phyloP scores from a whole-genome alignment of 176 grass and related monocot species.

The Oryza rufipogon region DNA sequence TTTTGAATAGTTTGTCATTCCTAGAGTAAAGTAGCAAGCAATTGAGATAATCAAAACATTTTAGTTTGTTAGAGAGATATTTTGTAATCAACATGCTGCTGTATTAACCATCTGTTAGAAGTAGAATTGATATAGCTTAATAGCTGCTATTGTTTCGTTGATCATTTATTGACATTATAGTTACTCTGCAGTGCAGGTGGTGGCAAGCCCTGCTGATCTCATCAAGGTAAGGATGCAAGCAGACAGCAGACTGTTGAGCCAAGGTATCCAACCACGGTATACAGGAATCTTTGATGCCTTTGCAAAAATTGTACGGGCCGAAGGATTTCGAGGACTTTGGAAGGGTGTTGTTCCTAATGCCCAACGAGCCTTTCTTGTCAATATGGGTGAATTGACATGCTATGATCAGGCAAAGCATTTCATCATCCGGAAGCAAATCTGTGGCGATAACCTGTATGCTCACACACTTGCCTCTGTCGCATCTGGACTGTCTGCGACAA shows the following conservation, averaged over 20 bases:
- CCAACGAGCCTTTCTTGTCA: conserved; percentile 86
- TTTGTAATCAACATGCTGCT: background rate
- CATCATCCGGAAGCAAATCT: conserved; percentile 64
- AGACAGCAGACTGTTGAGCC: conserved; percentile 53
- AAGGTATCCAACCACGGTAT: conserved; percentile 62
- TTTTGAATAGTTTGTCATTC: background rate
- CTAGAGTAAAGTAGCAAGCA: background rate
- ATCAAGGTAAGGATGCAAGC: conserved; percentile 96
- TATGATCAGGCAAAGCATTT: conserved; percentile 85
- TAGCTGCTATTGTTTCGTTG: conserved; percentile 3
- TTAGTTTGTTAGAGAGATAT: background rate
- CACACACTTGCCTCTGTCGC: conserved; percentile 73
- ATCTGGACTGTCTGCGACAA: conserved; percentile 67
- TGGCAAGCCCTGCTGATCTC: conserved; percentile 82
- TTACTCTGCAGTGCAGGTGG: conserved; percentile 59
- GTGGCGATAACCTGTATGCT: conserved; percentile 64
- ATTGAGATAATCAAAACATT: background rate
- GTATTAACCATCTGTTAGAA: background rate
- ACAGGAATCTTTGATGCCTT: conserved; percentile 61
- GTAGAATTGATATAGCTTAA: conserved; percentile 8
- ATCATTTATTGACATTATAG: conserved; percentile 8
- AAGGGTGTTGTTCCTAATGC: conserved; percentile 73
- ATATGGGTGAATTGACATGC: conserved; percentile 84
- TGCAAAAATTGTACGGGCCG: conserved; percentile 54
- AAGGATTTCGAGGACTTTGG: conserved; percentile 74